phyloP scores from a whole-genome alignment of 116 monocot species.

The Cymodocea nodosa region DNA sequence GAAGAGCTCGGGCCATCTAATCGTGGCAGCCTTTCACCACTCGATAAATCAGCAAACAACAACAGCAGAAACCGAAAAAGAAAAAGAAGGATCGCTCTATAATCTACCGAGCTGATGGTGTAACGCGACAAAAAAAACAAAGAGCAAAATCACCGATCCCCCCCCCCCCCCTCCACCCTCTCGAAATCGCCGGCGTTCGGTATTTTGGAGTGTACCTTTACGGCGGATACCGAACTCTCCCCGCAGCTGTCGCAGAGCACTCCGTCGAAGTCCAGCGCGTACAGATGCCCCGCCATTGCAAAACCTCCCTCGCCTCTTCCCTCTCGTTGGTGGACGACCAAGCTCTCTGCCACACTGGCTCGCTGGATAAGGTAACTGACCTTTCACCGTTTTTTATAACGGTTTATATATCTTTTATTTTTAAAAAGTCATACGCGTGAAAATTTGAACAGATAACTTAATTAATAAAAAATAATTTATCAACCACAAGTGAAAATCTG shows the following conservation, averaged over 20 bases:
- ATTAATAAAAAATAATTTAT: no score
- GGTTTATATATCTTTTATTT: no score
- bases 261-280: conserved; percentile 97
- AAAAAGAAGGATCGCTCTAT: neutral
- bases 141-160: neutral
- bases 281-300: conserved; percentile 58
- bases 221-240: conserved; percentile 87
- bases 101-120: neutral
- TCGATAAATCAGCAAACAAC: neutral
- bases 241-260: conserved; percentile 98
- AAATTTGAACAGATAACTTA: no score
- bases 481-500: no score
- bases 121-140: neutral
- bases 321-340: neutral
- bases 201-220: conserved; percentile 33
- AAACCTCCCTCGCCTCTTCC: neutral
- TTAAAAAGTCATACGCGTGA: no score
- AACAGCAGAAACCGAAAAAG: neutral
- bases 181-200: neutral
- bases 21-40: conserved; percentile 60
- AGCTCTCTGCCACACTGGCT: neutral
- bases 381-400: no score
- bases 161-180: no score
- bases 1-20: conserved; percentile 77
- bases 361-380: neutral